phyloP scores from a whole-genome alignment of 306 rosid species.

The Parietaria judaica region DNA sequence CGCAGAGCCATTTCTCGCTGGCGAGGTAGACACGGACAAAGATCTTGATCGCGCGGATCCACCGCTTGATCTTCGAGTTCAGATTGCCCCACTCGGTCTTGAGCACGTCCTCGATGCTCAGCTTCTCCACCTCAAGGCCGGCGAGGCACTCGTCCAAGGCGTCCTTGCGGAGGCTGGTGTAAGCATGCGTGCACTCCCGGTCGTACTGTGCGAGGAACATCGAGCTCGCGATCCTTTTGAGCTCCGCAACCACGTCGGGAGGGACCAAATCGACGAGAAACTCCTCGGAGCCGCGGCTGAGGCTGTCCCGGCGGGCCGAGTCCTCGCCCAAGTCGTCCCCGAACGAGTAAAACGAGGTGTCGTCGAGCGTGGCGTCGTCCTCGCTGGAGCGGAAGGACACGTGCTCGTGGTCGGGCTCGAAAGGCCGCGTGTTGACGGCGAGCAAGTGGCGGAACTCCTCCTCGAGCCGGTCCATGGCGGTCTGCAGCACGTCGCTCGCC shows the following conservation, averaged over 20 bases:
- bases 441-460: slow-evolving; percentile 72
- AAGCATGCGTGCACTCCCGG: slow-evolving; percentile 67
- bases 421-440: slow-evolving; percentile 57
- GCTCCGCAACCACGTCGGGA: slow-evolving; percentile 54
- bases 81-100: slow-evolving; percentile 61
- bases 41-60: slow-evolving; percentile 79
- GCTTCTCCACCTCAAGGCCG: slow-evolving; percentile 73
- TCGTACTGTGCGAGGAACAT: slow-evolving; percentile 66
- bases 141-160: slow-evolving; percentile 74
- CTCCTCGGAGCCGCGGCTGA: slow-evolving; percentile 56
- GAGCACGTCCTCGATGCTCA: slow-evolving; percentile 80
- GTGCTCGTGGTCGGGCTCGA: slow-evolving; percentile 51
- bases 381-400: slow-evolving; percentile 64
- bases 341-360: slow-evolving; percentile 50
- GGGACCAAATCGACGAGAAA: slow-evolving; percentile 54
- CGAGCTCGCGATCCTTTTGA: slow-evolving; percentile 51
- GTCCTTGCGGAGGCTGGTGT: slow-evolving; percentile 54
- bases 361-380: slow-evolving; percentile 49
- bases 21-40: slow-evolving; percentile 78
- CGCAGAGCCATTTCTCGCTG: slow-evolving; percentile 71
- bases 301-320: slow-evolving; percentile 46
- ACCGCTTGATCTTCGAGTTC: slow-evolving; percentile 71
- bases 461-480: slow-evolving; percentile 77
- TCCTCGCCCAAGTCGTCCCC: slow-evolving; percentile 71
- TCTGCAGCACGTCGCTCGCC: slow-evolving; percentile 73